Evolutionary conservation across 192 early-diverging fungal genomes (phyloP), one percentile per base, ranked within the genome.

Genomic region (Mortierella claussenii): DNA sequence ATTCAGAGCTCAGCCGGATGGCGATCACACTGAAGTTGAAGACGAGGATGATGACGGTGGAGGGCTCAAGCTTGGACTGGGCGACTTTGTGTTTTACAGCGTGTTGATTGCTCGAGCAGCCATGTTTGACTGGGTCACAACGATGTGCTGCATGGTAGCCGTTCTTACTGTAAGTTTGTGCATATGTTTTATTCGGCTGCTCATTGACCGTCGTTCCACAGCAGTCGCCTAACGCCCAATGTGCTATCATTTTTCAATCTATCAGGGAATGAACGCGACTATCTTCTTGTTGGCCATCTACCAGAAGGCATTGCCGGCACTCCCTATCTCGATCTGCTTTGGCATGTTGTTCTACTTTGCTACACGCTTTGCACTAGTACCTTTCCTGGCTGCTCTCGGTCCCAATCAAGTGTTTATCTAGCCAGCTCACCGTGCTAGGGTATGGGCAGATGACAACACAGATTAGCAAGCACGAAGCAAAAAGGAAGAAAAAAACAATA

Each of bases 21-120:
- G 43, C 2, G 71, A 60, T 11, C 84, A 84, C n/a, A 37, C 20
- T 11, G 48, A 63, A 1, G 55, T 48, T 18, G 79, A 79, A 0
- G 83, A 83, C 20, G 81, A 88, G 42, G 82, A 85, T 47, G 85
- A 88, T 60, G 82, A 65, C 83, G 67, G 85, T 49, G 83, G 85
- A 23, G 94, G 94, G 33, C 60, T 96, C 40, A 95, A 95, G 65
- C 67, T 96, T n/a, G 94, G 94, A 10, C 64, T 96, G 31, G 94
- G 94, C 26, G 94, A 96, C 65, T 96, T 96, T 86, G 94, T 96
- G 7, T 96, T 96, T 68, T 96, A 96, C 56, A 90, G 88, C 65
- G 93, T 96, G 9, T 68, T 96, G 55, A 84, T 93, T 31, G 88
- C 89, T 9, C 79, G 90, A 56, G 93, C 93, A 79, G 86, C 94